Evolutionary conservation across 1,284 basidiomycete species (phyloP), one percentile per base, ranked within the genome.

Genomic region (Sphagnurus paluster): DNA sequence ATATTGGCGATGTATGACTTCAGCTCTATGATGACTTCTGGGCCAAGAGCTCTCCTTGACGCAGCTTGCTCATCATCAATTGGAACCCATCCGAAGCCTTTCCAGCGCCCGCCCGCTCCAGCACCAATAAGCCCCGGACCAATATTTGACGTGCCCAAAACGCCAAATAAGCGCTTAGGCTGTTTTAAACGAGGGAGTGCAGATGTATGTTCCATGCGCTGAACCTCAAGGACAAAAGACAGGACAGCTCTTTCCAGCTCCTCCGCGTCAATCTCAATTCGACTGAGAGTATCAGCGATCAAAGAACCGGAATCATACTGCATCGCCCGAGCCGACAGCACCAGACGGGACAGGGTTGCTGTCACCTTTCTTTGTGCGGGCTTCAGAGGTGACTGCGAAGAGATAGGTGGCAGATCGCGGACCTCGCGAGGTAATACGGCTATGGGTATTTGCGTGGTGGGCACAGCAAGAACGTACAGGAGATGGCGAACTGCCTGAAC

Each of bases 291-390:
- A 52, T 90, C 84, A 10, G 74, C 66, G 13, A 76, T 62, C 16
- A 79, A 72, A 2, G 78, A 74, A 14, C 79, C 80, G 0, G 84
- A 84, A 58, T 89, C 84, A 51, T 87, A 89, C 57, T 85, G 79
- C 68, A 88, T 81, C 0, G 87, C 87, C 37, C 87, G 77, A 19
- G 86, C 84, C 5, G 87, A 88, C 2, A 89, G 70, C 7, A 89
- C 86, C 13, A 89, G 68, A 57, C 88, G 81, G 7, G 87, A 90
- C 14, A 89, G 68, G 1, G 87, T 89, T 10, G 87, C 86, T 2
- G 87, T 88, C 21, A 90, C 86, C 56, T 87, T 87, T 32, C 86
- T 74, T 50, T 89, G 87, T 0, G 81, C 80, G 13, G 83, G 82
- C 62, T 88, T 88, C 28, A 88, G 69, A 5, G 86, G 68, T 2